These are phyloP conservation scores for Trypanosoma boissoni DNA, from an alignment of 208 protist genomes.

Conservation along the genomic window DNA sequence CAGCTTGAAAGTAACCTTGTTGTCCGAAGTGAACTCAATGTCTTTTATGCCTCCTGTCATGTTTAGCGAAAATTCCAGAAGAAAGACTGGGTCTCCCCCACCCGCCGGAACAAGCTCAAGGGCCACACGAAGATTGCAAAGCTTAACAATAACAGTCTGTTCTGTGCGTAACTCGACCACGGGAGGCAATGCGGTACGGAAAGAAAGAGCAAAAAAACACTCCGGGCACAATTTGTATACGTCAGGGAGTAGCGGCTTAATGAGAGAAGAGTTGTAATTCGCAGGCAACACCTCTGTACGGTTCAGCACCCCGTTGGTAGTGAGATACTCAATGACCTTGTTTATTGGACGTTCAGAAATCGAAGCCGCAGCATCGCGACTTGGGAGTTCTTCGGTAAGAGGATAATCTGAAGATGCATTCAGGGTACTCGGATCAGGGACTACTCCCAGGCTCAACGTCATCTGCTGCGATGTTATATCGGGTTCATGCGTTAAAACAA, in stretches of 20 bases:
- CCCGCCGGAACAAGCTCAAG: constrained; percentile 25
- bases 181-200: constrained; percentile 13
- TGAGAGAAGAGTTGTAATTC: constrained; percentile 43
- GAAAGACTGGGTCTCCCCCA: neutral
- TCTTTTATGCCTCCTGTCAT: constrained; percentile 27
- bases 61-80: constrained; percentile 23
- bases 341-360: constrained; percentile 33
- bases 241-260: constrained; percentile 49
- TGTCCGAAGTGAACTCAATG: constrained; percentile 16
- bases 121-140: constrained; percentile 22
- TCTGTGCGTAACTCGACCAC: constrained; percentile 2
- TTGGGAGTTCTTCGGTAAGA: neutral
- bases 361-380: constrained; percentile 26
- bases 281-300: constrained; percentile 6
- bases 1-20: constrained; percentile 25
- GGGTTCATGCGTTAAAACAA: constrained; percentile 14
- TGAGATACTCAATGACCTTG: constrained; percentile 30
- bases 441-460: constrained; percentile 13
- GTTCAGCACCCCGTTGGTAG: constrained; percentile 5
- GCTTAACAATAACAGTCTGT: constrained; percentile 4
- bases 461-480: constrained; percentile 33
- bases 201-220: constrained; percentile 34
- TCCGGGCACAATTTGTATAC: constrained; percentile 46
- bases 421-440: neutral
- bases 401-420: neutral